These are phyloP conservation scores for Craspedostauros australis DNA, from an alignment of 108 stramenopile species.

Conservation along the genomic window DNA sequence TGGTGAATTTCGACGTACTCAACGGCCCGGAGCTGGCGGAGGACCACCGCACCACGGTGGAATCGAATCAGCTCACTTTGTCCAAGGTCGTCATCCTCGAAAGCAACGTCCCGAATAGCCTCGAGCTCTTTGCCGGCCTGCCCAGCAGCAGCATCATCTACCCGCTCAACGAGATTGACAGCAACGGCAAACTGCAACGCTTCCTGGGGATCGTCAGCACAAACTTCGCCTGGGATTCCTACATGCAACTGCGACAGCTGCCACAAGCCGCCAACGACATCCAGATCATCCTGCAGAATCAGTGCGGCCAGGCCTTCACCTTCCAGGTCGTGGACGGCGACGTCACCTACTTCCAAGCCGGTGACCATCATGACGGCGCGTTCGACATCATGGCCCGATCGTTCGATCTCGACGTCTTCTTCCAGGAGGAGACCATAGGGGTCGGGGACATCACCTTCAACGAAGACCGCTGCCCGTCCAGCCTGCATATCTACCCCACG, in stretches of 20 bases:
- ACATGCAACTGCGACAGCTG: background rate
- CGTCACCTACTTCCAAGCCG: background rate
- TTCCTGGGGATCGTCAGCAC: background rate
- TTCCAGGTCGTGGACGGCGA: background rate
- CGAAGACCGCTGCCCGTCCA: background rate
- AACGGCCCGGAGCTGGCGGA: too few relatives aligned
- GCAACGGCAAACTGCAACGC: conserved; percentile 1
- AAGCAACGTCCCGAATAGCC: too few relatives aligned
- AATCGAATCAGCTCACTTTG: too few relatives aligned
- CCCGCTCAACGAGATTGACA: background rate
- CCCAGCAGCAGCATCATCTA: too few relatives aligned
- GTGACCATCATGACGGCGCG: background rate
- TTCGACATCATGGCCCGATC: background rate
- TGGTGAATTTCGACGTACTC: too few relatives aligned
- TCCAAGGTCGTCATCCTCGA: too few relatives aligned
- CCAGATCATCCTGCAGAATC: too few relatives aligned
- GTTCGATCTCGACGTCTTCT: background rate
- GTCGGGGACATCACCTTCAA: background rate
- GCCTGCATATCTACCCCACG: background rate
- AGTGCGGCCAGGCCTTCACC: too few relatives aligned
- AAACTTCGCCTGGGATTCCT: background rate
- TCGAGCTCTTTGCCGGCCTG: too few relatives aligned
- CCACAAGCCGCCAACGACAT: too few relatives aligned
- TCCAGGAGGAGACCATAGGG: too few relatives aligned
- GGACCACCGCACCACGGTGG: too few relatives aligned